Percentiles rank a stretch among this genome's conserved stretches.
These are phyloP conservation scores for Cydonia oblonga DNA, from an alignment of 331 rosid genomes.

Conservation along the genomic window DNA sequence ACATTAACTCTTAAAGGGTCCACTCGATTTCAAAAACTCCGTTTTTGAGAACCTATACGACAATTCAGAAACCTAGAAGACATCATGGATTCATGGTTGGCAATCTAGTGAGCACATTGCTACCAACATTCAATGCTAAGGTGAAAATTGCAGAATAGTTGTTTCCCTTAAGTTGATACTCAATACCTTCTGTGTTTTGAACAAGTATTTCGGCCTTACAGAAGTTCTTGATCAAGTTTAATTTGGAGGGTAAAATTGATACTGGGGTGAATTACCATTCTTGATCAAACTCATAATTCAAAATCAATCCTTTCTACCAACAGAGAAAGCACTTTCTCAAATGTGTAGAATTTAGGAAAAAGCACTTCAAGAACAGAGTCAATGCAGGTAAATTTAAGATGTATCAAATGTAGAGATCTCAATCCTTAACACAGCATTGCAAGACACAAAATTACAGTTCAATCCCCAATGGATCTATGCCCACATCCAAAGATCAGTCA, in stretches of 20 bases:
- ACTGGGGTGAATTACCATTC: not conserved
- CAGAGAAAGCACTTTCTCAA: not conserved
- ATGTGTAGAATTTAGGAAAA: not conserved
- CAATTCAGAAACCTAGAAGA: not conserved
- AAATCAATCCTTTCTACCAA: not conserved
- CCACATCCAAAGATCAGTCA: constrained; percentile 1
- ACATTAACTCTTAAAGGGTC: not conserved
- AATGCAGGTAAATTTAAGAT: not conserved
- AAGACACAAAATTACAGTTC: not conserved
- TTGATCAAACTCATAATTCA: not conserved
- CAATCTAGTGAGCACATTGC: not conserved
- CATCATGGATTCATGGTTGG: not conserved
- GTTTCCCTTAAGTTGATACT: not conserved
- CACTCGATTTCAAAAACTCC: not conserved
- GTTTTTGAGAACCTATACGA: no score
- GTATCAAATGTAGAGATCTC: not conserved
- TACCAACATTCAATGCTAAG: not conserved
- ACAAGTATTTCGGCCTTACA: not conserved
- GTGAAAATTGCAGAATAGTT: not conserved
- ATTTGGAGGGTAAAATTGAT: no score
- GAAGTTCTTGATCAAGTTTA: no score
- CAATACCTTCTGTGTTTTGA: not conserved
- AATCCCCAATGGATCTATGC: constrained; percentile 6
- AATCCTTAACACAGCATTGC: no score
- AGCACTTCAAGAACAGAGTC: not conserved